Base-by-base conservation (phyloP, 352 stramenopile genomes). In the Thalassiosira mediterranea region DNA sequence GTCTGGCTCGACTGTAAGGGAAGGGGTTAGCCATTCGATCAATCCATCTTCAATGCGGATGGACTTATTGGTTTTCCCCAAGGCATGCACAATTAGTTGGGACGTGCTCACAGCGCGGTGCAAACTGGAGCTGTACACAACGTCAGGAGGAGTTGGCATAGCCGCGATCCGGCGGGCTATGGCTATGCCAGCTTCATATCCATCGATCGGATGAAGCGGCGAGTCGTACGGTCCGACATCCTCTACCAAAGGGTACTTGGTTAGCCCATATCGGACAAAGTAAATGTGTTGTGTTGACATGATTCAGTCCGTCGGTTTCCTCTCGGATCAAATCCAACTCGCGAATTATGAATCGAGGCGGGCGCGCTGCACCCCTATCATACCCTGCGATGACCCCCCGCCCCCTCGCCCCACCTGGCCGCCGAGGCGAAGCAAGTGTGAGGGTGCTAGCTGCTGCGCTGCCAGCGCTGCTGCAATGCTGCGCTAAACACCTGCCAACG, bases 1-100 rank as follows among this genome's bases (percentile, higher is more conserved):
- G 23, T 72, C 38, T 13, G 57, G 63, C 21, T 84, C 69, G 2
- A 90, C 81, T 38, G 84, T 70, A 1, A 88, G 51, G 4, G 81
- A 88, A n/a, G 81, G 81, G 40, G 73, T 79, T 11, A 87, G 64
- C 79, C 80, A 90, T 78, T 90, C 83, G 8, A 76, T 76, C n/a
- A 90, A 46, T 34, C 83, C 83, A 42, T 88, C 80, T 60, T 90
- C 83, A 10, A 88, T 60, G 1, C 44, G 52, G n/a, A 88, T 76
- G 15, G 60, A 63, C 2, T 64, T 68, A n/a, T 52, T 47, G 11
- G 61, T 66, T 61, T 71, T 75, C 4, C 63, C 49, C n/a, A 89
- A 64, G 15, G 63, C 49, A 25, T 70, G 52, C 1, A 82, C 83
- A 66, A 90, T 79, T 37, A 84, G 61, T 21, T 88, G 66, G 28